Conservation (phyloP, 176 grass and related monocot species). For the Oryza australiensis region DNA sequence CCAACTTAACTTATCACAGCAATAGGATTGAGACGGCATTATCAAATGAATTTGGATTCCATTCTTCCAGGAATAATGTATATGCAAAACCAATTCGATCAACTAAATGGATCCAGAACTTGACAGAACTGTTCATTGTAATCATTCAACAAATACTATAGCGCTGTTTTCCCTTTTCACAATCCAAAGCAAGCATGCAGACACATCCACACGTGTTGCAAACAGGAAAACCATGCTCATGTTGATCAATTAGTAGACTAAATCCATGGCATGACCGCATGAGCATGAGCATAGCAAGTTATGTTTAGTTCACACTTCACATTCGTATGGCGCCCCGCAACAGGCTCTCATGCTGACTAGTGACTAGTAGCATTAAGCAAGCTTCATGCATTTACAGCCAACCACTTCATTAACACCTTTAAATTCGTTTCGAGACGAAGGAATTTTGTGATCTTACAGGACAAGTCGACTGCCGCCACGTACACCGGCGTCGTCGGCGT, state of each 20-base stretch:
- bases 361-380: slow-evolving; percentile 1
- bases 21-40: background rate
- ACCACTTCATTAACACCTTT: background rate
- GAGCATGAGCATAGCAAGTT: background rate
- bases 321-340: background rate
- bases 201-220: background rate
- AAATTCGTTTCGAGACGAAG: background rate
- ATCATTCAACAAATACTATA: background rate
- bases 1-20: background rate
- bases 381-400: background rate
- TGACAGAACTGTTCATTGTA: background rate
- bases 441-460: slow-evolving; percentile 60
- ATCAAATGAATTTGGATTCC: background rate
- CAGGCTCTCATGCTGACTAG: background rate
- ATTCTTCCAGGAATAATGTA: background rate
- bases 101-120: slow-evolving; percentile 9
- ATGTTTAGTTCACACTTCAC: background rate
- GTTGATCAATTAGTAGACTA: background rate
- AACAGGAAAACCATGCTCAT: slow-evolving; percentile 12
- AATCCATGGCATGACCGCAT: background rate
- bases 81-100: background rate
- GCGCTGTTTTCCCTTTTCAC: background rate
- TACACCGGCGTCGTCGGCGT: slow-evolving; percentile 65
- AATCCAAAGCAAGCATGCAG: slow-evolving; percentile 8
- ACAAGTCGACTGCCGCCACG: slow-evolving; percentile 81